These are phyloP conservation scores for Metarhizium humberi DNA, from an alignment of 2,329 filamentous ascomycete genomes.

Conservation along the genomic window DNA sequence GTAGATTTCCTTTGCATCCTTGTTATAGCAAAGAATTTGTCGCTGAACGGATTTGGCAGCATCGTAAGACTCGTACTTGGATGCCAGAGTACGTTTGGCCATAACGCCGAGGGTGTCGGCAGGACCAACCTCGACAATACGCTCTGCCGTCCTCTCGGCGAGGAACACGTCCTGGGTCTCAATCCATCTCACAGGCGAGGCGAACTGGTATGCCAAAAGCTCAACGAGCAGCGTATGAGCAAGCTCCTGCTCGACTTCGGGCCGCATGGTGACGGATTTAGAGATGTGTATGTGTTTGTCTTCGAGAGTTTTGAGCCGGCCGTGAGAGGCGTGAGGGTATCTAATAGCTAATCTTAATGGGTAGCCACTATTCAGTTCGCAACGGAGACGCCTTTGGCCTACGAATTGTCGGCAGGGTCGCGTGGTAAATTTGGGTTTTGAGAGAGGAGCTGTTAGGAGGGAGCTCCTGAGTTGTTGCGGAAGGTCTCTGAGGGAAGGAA, in stretches of 20 bases:
- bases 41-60: constrained; percentile 92
- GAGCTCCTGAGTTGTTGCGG: constrained; percentile 13
- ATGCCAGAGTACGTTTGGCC: constrained; percentile 90
- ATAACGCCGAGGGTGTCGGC: constrained; percentile 95
- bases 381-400: background rate
- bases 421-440: constrained; percentile 1
- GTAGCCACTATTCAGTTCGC: background rate
- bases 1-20: constrained; percentile 98
- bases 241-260: constrained; percentile 98
- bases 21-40: constrained; percentile 98
- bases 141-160: constrained; percentile 88
- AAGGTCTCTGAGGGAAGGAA: constrained; percentile 5
- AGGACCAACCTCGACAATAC: constrained; percentile 94
- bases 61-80: constrained; percentile 98
- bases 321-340: background rate
- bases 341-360: background rate
- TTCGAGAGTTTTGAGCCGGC: background rate
- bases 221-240: constrained; percentile 96
- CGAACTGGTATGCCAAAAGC: constrained; percentile 98
- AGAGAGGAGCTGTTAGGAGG: constrained; percentile 1
- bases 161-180: constrained; percentile 99
- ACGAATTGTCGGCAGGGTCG: background rate
- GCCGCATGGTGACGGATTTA: constrained; percentile 62
- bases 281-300: background rate
- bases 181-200: constrained; percentile 98